Percentiles rank a stretch among this genome's conserved stretches.
Evolutionary conservation across 1,139 yeast genomes (phyloP).

Genomic region (Blastobotrys petasosporus): DNA sequence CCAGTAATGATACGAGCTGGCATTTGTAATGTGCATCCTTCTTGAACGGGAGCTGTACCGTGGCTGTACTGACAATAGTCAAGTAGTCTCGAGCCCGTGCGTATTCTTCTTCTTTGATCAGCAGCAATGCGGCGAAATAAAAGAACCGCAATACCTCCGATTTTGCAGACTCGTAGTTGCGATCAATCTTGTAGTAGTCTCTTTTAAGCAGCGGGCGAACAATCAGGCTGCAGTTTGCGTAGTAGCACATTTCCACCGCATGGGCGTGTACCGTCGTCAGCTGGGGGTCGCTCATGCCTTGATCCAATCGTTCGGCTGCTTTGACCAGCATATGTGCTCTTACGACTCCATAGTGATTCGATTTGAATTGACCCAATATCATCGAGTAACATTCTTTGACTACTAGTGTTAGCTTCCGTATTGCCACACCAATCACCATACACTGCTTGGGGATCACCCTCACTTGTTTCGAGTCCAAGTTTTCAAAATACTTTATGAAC

Average conservation of each 20-base stretch:
- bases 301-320: conserved; percentile 3
- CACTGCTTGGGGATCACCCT: neutral
- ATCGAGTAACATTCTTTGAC: no score
- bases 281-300: no score
- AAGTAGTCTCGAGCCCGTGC: conserved; percentile 23
- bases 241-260: conserved; percentile 6
- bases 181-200: conserved; percentile 8
- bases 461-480: neutral
- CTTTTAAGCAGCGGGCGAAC: conserved; percentile 2
- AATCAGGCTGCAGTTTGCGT: neutral
- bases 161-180: conserved; percentile 6
- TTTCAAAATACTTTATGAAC: neutral
- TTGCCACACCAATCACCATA: no score
- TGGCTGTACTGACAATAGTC: conserved; percentile 16
- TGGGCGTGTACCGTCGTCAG: conserved; percentile 8
- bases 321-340: neutral
- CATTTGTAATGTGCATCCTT: conserved; percentile 4
- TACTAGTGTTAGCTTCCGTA: no score
- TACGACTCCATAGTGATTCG: neutral
- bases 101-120: conserved; percentile 18
- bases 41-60: neutral
- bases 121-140: conserved; percentile 23
- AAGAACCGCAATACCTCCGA: conserved; percentile 20
- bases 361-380: no score
- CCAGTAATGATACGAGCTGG: conserved; percentile 2